phyloP scores from a whole-genome alignment of 441 rosid species.

The Populus trichocarpa region DNA sequence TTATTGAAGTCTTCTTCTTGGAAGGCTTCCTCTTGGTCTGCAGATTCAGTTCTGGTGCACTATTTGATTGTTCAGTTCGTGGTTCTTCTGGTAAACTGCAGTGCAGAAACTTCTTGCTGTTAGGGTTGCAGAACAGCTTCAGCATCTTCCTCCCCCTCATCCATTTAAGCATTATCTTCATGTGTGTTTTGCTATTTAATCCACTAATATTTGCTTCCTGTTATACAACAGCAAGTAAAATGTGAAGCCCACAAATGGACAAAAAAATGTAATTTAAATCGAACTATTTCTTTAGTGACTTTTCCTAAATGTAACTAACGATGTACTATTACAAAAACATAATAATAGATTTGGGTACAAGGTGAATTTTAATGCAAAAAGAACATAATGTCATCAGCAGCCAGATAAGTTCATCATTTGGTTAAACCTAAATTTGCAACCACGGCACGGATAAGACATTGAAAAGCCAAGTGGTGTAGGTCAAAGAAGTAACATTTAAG shows the following conservation, averaged over 20 bases:
- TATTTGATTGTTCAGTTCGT: conserved; percentile 28
- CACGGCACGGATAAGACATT: not conserved
- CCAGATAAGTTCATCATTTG: not conserved
- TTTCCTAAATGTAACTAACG: not conserved
- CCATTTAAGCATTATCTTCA: conserved; percentile 96
- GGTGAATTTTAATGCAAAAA: not conserved
- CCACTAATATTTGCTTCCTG: conserved; percentile 75
- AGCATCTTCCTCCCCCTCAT: conserved; percentile 90
- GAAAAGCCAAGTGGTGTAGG: not conserved
- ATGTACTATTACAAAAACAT: not conserved
- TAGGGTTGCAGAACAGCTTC: conserved; percentile 69
- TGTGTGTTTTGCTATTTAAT: conserved; percentile 79
- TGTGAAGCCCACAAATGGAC: not conserved
- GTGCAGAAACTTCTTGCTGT: conserved; percentile 72
- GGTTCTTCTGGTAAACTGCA: conserved; percentile 67
- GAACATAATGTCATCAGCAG: not conserved
- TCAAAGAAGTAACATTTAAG: not conserved
- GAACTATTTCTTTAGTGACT: not conserved
- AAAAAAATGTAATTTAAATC: not conserved
- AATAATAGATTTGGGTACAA: not conserved
- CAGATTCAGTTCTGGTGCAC: conserved; percentile 15
- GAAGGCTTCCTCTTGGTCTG: conserved; percentile 23
- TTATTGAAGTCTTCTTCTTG: conserved; percentile 7
- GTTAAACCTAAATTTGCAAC: not conserved
- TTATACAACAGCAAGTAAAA: conserved; percentile 1